phyloP scores from a whole-genome alignment of 371 early-diverging fungal species.

The Batkoa obscura region DNA sequence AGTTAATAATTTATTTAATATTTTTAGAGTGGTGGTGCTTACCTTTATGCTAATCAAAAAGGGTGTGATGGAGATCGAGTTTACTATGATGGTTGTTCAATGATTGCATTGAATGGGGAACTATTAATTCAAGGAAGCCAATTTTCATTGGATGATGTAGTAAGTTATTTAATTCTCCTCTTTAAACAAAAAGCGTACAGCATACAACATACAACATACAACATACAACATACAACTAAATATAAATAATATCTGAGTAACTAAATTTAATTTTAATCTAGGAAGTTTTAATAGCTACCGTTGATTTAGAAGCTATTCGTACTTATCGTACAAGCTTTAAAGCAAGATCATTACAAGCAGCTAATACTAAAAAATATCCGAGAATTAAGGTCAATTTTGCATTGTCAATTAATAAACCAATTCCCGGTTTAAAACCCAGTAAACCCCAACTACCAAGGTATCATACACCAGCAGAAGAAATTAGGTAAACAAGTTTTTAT shows the following conservation, averaged over 20 bases:
- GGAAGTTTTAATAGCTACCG: conserved; percentile 81
- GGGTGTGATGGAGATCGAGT: conserved; percentile 98
- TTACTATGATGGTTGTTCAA: conserved; percentile 89
- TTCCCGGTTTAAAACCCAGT: conserved; percentile 6
- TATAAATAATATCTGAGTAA: background rate
- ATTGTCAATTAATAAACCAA: conserved; percentile 11
- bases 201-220: too few species aligned
- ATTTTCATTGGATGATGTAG: conserved; percentile 82
- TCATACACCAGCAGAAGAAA: conserved; percentile 58
- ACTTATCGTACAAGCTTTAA: conserved; percentile 47
- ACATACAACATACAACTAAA: too few species aligned
- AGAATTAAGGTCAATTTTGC: conserved; percentile 28
- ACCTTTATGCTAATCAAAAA: conserved; percentile 88
- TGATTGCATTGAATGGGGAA: conserved; percentile 80
- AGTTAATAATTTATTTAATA: background rate
- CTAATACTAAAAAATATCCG: conserved; percentile 29
- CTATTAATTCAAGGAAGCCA: conserved; percentile 82
- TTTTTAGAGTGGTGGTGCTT: conserved; percentile 64
- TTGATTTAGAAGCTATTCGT: conserved; percentile 79
- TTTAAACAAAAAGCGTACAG: too few species aligned
- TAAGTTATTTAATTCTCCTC: conserved; percentile 11
- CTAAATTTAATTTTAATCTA: conserved; percentile 9
- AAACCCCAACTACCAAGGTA: conserved; percentile 18
- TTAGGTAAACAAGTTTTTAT: conserved; percentile 20
- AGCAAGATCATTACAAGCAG: conserved; percentile 70